phyloP scores from a whole-genome alignment of 1,284 basidiomycete genomes.

The Cutaneotrichosporon mucoides region DNA sequence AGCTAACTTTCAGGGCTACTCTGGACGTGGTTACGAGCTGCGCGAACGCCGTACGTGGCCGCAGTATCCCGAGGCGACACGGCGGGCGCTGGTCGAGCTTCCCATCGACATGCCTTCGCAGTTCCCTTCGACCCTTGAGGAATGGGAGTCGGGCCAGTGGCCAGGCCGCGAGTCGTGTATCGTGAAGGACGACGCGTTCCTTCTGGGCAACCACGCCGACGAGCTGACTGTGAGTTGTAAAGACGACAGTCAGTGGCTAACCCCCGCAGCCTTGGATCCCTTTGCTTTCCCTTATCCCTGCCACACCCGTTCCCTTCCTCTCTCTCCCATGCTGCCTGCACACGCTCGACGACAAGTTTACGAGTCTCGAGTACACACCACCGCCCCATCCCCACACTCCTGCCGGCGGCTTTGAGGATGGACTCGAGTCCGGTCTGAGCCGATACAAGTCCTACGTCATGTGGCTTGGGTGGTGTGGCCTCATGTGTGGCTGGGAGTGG shows the following conservation, averaged over 20 bases:
- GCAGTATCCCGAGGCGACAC: constrained; percentile 62
- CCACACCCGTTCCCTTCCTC: constrained; percentile 66
- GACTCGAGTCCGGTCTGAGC: constrained; percentile 57
- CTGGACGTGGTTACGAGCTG: constrained; percentile 77
- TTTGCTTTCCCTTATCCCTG: constrained; percentile 60
- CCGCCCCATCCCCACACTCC: constrained; percentile 38
- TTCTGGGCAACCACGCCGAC: constrained; percentile 95
- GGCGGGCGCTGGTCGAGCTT: constrained; percentile 58
- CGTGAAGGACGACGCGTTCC: constrained; percentile 57
- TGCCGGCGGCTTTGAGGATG: constrained; percentile 35
- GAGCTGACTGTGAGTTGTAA: constrained; percentile 65
- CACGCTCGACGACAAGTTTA: constrained; percentile 44
- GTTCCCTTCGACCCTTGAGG: constrained; percentile 40
- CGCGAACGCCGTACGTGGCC: constrained; percentile 75
- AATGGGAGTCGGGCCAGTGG: constrained; percentile 39
- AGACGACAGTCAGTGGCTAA: constrained; percentile 5
- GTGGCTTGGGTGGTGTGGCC: constrained; percentile 68
- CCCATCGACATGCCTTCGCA: constrained; percentile 61
- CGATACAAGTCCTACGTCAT: constrained; percentile 75
- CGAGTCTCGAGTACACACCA: constrained; percentile 47
- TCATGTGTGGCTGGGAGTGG: constrained; percentile 74
- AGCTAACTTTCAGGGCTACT: constrained; percentile 59
- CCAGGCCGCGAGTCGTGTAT: constrained; percentile 27
- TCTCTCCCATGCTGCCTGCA: constrained; percentile 83
- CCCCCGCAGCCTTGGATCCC: constrained; percentile 73